Base-by-base conservation (phyloP, 345 rosid genomes). In the Psidium guajava region DNA sequence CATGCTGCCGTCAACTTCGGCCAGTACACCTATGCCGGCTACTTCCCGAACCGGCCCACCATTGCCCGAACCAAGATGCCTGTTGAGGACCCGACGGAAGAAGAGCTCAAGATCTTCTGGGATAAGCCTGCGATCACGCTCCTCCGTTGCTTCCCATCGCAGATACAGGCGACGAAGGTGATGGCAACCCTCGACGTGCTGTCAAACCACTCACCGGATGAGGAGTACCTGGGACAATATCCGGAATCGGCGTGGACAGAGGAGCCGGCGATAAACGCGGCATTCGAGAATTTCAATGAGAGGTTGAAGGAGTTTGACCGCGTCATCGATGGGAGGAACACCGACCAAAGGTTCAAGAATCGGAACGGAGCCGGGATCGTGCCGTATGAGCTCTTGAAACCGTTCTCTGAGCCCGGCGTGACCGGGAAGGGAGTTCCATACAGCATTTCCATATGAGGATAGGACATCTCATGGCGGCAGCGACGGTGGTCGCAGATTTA, bases 1-100 rank as follows among this genome's bases (percentile, higher is more conserved):
- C 94, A 93, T 11, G 91, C 94, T 5, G 86, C 94, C 0, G 94
- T 93, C 5, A 92, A 93, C 90, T 93, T 90, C 40, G 94, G 93
- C 6, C 95, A 93, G 36, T 91, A 93, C 83, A 9, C 89, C 20
- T 90, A 81, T n/a, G 94, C 32, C 2, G 95, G 93, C 0, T 92
- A 91, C 87, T 89, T 93, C 82, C 93, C 94, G 0, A 93, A 87
- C 57, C 84, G 91, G 74, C 94, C 95, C 2, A 89, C 94, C 24
- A 86, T 88, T 20, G 91, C 92, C 1, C 87, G 94, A 57, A 58
- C 6, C 15, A 87, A 89, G 22, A 91, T 93, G 92, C 93, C 93
- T 0, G 64, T 83, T 0, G 92, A 93, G 61, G 91, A 91, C 14
- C 88, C 91, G 0, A 82, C 59, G 0, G 89, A 86, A 2, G 88